These are phyloP conservation scores for Cladobotryum protrusum DNA, from an alignment of 2,329 filamentous ascomycete species.

Conservation along the genomic window DNA sequence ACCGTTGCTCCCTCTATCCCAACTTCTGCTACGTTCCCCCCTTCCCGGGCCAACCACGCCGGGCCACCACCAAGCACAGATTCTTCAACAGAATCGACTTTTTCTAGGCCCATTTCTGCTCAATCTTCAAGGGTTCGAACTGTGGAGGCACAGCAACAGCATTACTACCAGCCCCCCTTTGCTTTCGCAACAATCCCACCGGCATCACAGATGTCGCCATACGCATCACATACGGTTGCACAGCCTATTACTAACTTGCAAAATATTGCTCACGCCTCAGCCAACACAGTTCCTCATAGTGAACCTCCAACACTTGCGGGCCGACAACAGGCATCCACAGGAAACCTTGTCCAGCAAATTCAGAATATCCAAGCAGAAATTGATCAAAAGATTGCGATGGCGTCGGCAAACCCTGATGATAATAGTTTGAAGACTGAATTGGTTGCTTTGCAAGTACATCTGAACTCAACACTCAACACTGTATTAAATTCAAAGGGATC, in stretches of 20 bases:
- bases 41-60: background rate
- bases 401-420: conserved; percentile 20
- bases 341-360: conserved; percentile 15
- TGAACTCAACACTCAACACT: conserved; percentile 24
- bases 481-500: background rate
- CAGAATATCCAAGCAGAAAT: conserved; percentile 22
- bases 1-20: conserved; percentile 5
- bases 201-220: background rate
- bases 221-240: too few species aligned
- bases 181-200: conserved; percentile 6
- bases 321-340: too few species aligned
- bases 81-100: background rate
- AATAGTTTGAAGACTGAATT: conserved; percentile 18
- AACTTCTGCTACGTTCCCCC: conserved; percentile 9
- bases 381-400: conserved; percentile 19
- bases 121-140: background rate
- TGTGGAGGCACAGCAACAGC: conserved; percentile 1
- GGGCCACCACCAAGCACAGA: background rate
- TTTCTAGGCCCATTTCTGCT: background rate
- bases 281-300: too few species aligned
- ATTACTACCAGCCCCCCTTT: conserved; percentile 8
- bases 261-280: background rate
- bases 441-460: conserved; percentile 22
- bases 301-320: too few species aligned
- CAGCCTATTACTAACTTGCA: background rate